phyloP scores from a whole-genome alignment of 106 monocot species.

The Acanthochlamys bracteata region DNA sequence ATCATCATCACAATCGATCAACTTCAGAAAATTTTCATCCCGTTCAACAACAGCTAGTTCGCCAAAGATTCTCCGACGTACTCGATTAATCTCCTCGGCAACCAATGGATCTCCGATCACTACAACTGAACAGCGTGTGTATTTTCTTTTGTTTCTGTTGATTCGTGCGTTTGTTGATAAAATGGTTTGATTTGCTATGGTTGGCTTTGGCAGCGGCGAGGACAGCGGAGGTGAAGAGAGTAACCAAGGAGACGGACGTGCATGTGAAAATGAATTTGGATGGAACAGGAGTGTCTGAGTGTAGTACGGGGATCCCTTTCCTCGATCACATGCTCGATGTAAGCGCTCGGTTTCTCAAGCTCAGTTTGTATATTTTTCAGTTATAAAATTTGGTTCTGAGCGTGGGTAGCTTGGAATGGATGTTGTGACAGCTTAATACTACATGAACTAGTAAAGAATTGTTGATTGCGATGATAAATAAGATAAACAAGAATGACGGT shows the following conservation, averaged over 20 bases:
- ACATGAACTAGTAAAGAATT: no score
- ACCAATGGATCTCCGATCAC: conserved; percentile 9
- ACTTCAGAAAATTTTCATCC: no score
- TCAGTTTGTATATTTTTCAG: no score
- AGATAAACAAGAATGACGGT: no score
- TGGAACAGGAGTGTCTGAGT: conserved; percentile 62
- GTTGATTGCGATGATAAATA: no score
- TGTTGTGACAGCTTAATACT: no score
- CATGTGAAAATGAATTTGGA: conserved; percentile 70
- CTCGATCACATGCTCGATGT: conserved; percentile 96
- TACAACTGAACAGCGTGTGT: conserved; percentile 6
- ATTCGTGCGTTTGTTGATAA: neutral
- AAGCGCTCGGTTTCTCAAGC: conserved; percentile 9
- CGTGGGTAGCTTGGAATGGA: no score
- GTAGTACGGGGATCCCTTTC: conserved; percentile 80
- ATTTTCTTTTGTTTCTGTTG: no score
- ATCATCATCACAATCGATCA: no score
- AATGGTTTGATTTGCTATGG: neutral
- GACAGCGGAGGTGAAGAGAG: conserved; percentile 70
- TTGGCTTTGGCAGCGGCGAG: conserved; percentile 22
- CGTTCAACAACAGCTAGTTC: no score
- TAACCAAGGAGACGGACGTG: conserved; percentile 86
- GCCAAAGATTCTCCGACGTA: no score
- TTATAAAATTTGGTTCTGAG: no score
- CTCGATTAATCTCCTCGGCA: neutral